These are phyloP conservation scores for Lactarius hatsudake DNA, from an alignment of 768 basidiomycete species.

Conservation along the genomic window DNA sequence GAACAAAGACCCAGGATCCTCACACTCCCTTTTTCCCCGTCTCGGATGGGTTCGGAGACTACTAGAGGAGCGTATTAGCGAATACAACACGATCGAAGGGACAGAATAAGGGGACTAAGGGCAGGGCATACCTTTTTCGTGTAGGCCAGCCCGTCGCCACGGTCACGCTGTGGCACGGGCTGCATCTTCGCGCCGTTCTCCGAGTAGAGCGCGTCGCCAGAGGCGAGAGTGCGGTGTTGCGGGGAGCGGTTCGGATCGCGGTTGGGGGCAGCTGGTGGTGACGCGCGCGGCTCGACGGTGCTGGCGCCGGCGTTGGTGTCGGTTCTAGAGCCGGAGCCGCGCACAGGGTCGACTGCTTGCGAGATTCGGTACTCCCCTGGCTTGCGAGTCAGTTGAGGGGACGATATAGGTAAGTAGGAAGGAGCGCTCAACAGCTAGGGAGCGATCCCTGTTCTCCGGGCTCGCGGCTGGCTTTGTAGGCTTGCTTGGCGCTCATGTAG, in stretches of 20 bases:
- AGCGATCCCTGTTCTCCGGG: conserved; percentile 17
- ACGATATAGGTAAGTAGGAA: neutral
- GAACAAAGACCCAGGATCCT: neutral
- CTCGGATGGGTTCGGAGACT: neutral
- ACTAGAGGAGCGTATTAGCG: neutral
- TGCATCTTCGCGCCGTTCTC: conserved; percentile 18
- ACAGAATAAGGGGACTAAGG: too few species aligned
- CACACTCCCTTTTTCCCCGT: neutral
- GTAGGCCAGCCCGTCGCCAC: conserved; percentile 16
- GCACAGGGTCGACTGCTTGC: conserved; percentile 12
- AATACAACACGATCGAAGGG: neutral
- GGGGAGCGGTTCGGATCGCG: conserved; percentile 8
- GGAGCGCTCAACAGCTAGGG: conserved; percentile 15
- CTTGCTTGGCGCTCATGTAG: conserved; percentile 21
- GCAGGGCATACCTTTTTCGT: conserved; percentile 14
- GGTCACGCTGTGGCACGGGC: conserved; percentile 16
- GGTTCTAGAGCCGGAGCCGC: neutral
- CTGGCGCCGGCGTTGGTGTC: neutral
- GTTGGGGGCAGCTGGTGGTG: conserved; percentile 6
- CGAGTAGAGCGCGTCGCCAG: conserved; percentile 1
- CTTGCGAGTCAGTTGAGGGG: neutral
- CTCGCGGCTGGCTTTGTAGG: conserved; percentile 22
- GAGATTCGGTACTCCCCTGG: conserved; percentile 19
- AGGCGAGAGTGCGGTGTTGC: conserved; percentile 7
- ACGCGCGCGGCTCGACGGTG: neutral